phyloP scores from a whole-genome alignment of 2,329 filamentous ascomycete genomes.

The Penicillium brevicompactum region DNA sequence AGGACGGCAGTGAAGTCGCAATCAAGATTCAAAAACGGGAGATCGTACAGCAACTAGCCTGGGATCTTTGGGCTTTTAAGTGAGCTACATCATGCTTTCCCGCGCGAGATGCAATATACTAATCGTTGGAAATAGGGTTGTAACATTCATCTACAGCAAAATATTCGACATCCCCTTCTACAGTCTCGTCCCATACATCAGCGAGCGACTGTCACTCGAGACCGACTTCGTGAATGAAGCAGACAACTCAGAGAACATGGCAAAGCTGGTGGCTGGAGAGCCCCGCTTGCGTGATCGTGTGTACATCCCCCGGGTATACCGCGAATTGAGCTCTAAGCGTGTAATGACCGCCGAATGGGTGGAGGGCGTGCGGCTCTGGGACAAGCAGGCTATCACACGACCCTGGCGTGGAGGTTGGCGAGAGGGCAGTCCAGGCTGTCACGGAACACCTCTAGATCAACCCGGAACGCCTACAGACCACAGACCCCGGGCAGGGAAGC shows the following conservation, averaged over 20 bases:
- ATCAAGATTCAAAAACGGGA: slow-evolving; percentile 97
- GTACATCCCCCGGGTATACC: slow-evolving; percentile 83
- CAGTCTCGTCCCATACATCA: slow-evolving; percentile 86
- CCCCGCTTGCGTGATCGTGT: slow-evolving; percentile 75
- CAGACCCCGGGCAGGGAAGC: slow-evolving; percentile 45
- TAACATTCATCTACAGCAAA: slow-evolving; percentile 78
- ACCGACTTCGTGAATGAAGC: slow-evolving; percentile 95
- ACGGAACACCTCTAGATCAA: slow-evolving; percentile 63
- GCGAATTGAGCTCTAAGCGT: slow-evolving; percentile 77
- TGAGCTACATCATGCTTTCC: slow-evolving; percentile 43
- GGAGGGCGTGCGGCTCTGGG: slow-evolving; percentile 89
- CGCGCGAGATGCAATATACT: slow-evolving; percentile 7
- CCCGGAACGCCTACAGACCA: slow-evolving; percentile 49
- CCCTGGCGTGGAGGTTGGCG: slow-evolving; percentile 78
- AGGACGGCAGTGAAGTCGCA: slow-evolving; percentile 87
- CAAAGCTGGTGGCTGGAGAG: slow-evolving; percentile 72
- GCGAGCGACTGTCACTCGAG: slow-evolving; percentile 86
- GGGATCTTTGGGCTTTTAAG: slow-evolving; percentile 97
- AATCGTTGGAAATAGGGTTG: slow-evolving; percentile 57
- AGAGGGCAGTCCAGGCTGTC: slow-evolving; percentile 75
- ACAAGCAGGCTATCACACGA: slow-evolving; percentile 76
- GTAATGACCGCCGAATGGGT: slow-evolving; percentile 98
- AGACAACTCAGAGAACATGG: slow-evolving; percentile 83
- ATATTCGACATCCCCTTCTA: slow-evolving; percentile 95
- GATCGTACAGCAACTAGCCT: slow-evolving; percentile 85